A percentile compares a stretch with the other conserved stretches of the same genome.
Conservation (phyloP, 2,329 filamentous ascomycete genomes). For the Fonsecaea erecta region DNA sequence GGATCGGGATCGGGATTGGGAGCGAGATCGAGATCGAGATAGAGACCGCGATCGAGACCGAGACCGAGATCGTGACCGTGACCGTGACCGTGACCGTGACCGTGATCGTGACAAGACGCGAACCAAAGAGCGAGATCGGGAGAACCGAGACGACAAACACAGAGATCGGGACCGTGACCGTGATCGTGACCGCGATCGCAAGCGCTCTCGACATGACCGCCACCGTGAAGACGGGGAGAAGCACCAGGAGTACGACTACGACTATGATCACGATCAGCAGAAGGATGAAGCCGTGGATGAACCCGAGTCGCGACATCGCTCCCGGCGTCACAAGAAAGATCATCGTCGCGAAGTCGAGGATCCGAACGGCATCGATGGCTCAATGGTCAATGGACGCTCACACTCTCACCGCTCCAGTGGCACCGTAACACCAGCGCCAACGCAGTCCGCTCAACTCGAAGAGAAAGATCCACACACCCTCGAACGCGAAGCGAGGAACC, state of each 20-base stretch:
- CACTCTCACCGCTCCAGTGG: slow-evolving; percentile 33
- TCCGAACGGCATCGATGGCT: neutral
- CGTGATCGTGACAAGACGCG: slow-evolving; percentile 24
- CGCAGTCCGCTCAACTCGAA: neutral
- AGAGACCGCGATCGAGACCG: slow-evolving; percentile 29
- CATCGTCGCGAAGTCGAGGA: slow-evolving; percentile 40
- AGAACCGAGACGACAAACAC: slow-evolving; percentile 15
- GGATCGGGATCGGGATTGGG: slow-evolving; percentile 24
- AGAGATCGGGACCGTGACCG: slow-evolving; percentile 30
- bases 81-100: slow-evolving; percentile 22
- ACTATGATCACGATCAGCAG: slow-evolving; percentile 31
- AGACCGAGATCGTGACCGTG: slow-evolving; percentile 23
- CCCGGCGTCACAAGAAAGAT: slow-evolving; percentile 45
- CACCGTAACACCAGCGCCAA: slow-evolving; percentile 22
- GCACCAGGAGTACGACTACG: slow-evolving; percentile 31
- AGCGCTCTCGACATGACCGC: slow-evolving; percentile 42
- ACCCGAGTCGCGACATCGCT: slow-evolving; percentile 40
- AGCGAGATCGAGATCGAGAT: slow-evolving; percentile 41
- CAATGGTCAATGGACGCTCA: slow-evolving; percentile 35
- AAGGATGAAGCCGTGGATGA: slow-evolving; percentile 23
- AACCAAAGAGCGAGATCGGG: slow-evolving; percentile 36
- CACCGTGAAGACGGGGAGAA: slow-evolving; percentile 42
- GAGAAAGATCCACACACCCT: slow-evolving; percentile 67
- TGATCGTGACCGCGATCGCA: slow-evolving; percentile 33
- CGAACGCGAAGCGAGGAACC: slow-evolving; percentile 70